Base-by-base conservation (phyloP, 305 asterid genomes). In the Solanum hybrid region DNA sequence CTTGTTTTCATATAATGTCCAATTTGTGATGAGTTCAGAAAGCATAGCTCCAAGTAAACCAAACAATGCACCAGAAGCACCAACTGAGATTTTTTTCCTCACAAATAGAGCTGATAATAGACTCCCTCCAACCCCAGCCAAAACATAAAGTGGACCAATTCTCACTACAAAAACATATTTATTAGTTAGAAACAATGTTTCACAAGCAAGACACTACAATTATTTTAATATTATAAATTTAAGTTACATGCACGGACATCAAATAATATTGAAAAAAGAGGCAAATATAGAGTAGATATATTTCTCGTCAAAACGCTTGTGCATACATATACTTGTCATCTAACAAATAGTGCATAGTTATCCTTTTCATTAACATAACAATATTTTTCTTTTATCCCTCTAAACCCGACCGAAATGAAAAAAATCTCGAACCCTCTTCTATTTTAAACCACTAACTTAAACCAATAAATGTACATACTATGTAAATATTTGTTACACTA, bases 1-100 rank as follows among this genome's bases (percentile, higher is more conserved):
- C 99, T 97, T 96, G 89, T 95, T 96, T 90, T 96, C 98, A 79
- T 97, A 96, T 37, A 96, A 95, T 39, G 97, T 93, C 99, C 99
- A 96, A 90, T 97, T 97, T 92, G 93, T 90, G n/a, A 97, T 89
- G 77, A 96, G 96, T 91, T 97, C 99, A 81, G 99, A 97, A 24
- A 97, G 96, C 99, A 97, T 96, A 2, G 96, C 98, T 24, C 99
- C 99, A 39, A 97, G 98, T 73, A 97, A 88, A 45, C 98, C 99
- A 85, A 97, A 97, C 61, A 96, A 93, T 7, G 99, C 98, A 82
- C 99, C 99, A 5, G 99, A 97, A 17, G 99, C 99, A 51, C 99
- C 99, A 27, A 97, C 99, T 0, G 99, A 97, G 38, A 96, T 96
- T 20, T 91, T 90, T 7, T 87, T 91, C 61, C 97, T 94, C 75